These are phyloP conservation scores for Mortierella sp. DNA, from an alignment of 371 early-diverging fungal genomes.

Conservation along the genomic window DNA sequence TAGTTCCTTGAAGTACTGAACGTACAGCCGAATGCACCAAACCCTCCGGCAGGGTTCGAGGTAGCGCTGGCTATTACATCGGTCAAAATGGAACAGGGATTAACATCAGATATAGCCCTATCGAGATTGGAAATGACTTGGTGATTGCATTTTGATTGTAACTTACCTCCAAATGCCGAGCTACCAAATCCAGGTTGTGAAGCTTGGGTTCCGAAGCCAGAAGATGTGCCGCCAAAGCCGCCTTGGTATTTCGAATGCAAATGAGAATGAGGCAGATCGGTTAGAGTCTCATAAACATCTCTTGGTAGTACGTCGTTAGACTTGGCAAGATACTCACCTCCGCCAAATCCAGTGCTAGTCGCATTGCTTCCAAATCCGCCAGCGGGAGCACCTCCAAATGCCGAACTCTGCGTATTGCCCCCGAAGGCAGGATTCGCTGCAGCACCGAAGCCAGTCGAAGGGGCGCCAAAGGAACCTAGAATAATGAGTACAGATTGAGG, in stretches of 20 bases:
- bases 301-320: neutral
- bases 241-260: slow-evolving; percentile 12
- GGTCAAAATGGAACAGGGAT: neutral
- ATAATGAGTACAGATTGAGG: neutral
- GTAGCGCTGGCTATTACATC: slow-evolving; percentile 62
- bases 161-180: slow-evolving; percentile 63
- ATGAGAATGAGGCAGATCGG: neutral
- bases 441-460: slow-evolving; percentile 55
- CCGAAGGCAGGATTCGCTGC: slow-evolving; percentile 54
- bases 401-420: slow-evolving; percentile 35
- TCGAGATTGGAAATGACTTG: neutral
- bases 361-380: slow-evolving; percentile 42
- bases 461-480: slow-evolving; percentile 38
- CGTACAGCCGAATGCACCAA: slow-evolving; percentile 53
- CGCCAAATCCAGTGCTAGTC: slow-evolving; percentile 42
- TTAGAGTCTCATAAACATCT: neutral
- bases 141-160: neutral
- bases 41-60: slow-evolving; percentile 53
- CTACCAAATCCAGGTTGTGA: slow-evolving; percentile 60
- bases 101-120: neutral
- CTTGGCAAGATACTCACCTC: slow-evolving; percentile 10
- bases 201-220: slow-evolving; percentile 65
- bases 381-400: slow-evolving; percentile 40
- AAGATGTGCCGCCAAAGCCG: slow-evolving; percentile 46
- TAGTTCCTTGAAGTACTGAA: slow-evolving; percentile 3